phyloP scores from a whole-genome alignment of 2,329 filamentous ascomycete genomes.

The Colletotrichum sp. region DNA sequence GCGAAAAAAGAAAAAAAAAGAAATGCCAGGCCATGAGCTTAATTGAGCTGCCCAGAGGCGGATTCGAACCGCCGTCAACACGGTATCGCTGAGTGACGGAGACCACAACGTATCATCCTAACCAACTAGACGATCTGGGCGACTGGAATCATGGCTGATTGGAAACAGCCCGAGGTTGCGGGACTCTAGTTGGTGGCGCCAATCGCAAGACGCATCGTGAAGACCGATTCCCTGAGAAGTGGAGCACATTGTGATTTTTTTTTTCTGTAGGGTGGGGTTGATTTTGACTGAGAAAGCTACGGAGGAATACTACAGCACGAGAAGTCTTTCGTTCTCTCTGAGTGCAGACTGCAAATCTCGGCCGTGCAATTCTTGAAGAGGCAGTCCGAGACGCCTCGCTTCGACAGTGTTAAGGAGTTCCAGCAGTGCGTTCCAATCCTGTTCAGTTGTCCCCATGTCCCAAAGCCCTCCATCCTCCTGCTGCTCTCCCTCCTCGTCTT shows the following conservation, averaged over 20 bases:
- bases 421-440: not conserved
- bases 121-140: slow-evolving; percentile 11
- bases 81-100: not conserved
- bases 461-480: not conserved
- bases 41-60: not conserved
- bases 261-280: not conserved
- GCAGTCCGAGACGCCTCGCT: not conserved
- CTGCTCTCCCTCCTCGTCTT: not conserved
- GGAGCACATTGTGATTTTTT: not conserved
- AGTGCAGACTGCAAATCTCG: not conserved
- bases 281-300: not conserved
- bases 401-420: not conserved
- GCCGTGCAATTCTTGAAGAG: not conserved
- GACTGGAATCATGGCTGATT: not conserved
- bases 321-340: not conserved
- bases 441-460: not conserved
- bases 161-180: not conserved
- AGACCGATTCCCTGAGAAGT: not conserved
- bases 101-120: slow-evolving; percentile 12
- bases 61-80: slow-evolving; percentile 12
- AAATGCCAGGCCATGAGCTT: not conserved
- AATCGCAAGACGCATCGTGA: not conserved
- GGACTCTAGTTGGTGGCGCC: not conserved
- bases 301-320: not conserved
- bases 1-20: not conserved